Evolutionary conservation across 139 green algal species (phyloP).

Genomic region (Zygnema circumcarinatum): DNA sequence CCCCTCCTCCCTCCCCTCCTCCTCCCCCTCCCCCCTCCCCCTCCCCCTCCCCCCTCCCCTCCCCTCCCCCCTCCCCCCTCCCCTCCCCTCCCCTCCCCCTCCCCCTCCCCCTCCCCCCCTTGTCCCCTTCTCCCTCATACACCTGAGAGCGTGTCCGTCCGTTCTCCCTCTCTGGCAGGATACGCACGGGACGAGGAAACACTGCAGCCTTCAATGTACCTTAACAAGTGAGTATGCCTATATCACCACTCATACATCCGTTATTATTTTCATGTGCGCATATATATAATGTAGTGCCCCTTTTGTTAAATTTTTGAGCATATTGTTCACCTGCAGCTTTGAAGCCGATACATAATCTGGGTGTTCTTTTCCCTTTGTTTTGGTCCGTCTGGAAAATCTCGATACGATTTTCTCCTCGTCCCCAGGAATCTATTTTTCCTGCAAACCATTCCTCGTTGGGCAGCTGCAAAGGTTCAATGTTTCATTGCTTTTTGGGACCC

Average conservation of each 20-base stretch:
- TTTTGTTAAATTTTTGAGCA: not conserved
- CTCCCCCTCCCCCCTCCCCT: not conserved
- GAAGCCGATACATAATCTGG: not conserved
- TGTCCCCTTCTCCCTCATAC: not conserved
- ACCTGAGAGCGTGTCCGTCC: not conserved
- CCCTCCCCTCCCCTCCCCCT: not conserved
- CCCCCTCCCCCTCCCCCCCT: not conserved
- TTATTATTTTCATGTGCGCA: constrained; percentile 9
- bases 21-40: not conserved
- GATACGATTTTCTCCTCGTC: not conserved
- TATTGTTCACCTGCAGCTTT: not conserved
- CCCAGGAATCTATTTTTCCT: not conserved
- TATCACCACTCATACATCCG: not conserved
- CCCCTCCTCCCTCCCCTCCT: not conserved
- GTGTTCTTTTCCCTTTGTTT: not conserved
- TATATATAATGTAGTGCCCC: not conserved
- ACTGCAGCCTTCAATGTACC: constrained; percentile 81
- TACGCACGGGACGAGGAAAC: constrained; percentile 86
- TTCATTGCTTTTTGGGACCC: not conserved
- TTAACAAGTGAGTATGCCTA: constrained; percentile 84
- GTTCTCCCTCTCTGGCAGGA: no score
- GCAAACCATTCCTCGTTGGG: not conserved
- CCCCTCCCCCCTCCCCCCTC: not conserved
- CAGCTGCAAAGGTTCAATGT: not conserved
- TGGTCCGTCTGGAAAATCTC: not conserved